Evolutionary conservation across 371 early-diverging fungal genomes (phyloP), one percentile per base, ranked within the genome.

Genomic region (Actinomucor elegans): DNA sequence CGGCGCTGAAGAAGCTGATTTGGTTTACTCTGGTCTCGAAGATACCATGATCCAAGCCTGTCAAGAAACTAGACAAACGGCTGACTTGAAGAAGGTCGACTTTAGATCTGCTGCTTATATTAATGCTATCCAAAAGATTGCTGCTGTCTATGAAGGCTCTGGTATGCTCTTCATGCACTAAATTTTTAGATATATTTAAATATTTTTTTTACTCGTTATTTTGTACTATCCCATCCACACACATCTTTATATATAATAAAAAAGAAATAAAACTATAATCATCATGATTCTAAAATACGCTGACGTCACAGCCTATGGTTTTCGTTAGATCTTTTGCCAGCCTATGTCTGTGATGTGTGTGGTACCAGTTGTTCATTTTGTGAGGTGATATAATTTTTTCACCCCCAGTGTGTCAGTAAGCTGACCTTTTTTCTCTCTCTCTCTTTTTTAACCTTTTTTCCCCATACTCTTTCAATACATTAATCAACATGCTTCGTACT

Each of bases 1-100:
- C 57, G 94, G 94, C 57, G 94, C 94, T 29, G 92, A 93, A 66
- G 94, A 94, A 75, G 89, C 89, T 35, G 92, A 94, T 66, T 80
- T 94, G 20, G 92, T 94, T 24, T 94, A 92, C 77, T 90, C 90
- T 52, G 94, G 94, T 36, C 73, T 94, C 21, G 94, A 94, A 57
- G 94, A 93, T 62, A 92, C 94, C 50, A 93, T 94, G 92, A 86
- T 87, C 32, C 83, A 77, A 55, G 90, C 91, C 5, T 91, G 88
- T 71, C 75, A 77, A 37, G 75, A 78, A 59, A 72, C 73, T 9
- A 72, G 81, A 40, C 75, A 77, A 54, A 84, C 82, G 18, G 80
- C 80, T 48, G 54, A 56, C n/a, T 53, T 75, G 54, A 81, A 84
- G 80, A 80, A 85, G 28, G 80, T 84, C 34, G 93, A 94, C 59